Base-by-base conservation (phyloP, 495 filamentous ascomycete genomes). In the Xylaria flabelliformis region DNA sequence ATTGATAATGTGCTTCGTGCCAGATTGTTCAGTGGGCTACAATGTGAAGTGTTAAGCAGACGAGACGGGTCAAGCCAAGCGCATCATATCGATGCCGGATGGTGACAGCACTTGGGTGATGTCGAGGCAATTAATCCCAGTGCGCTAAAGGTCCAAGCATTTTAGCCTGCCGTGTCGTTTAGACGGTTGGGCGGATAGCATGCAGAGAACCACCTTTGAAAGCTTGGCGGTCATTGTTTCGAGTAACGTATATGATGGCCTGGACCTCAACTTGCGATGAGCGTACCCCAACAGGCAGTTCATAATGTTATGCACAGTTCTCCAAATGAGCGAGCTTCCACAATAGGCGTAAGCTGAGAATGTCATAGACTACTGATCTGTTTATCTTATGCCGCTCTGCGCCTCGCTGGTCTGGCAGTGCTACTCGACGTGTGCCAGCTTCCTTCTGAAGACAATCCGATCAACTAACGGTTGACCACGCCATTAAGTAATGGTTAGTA, bases 131-230 rank as follows among this genome's bases (percentile, higher is more conserved):
- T 72, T 64, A 65, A 58, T 42, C 34, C 26, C 46, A 39, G 65
- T 32, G 44, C 41, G 69, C 50, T 46, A 56, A 56, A 58, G 66
- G 68, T 51, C 63, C 50, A 73, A 41, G 50, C 72, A 64, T 74
- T 78, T 78, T 78, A 78, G 76, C 76, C 76, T 76, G 63, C 66
- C 61, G 67, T 62, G 56, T 67, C 41, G 46, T 44, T 12, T 39
- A 19, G 65, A 41, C 34, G 3, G 10, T 46, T 64, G 61, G 61
- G 34, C 15, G n/a, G 19, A 44, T 39, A 17, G 36, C n/a, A 39
- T 29, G 39, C 39, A 46, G 61, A 64, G 29, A 8, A 21, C 36
- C 36, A n/a, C 36, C 5, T 17, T 17, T 7, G 13, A 44, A 64
- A 15, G 39, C 61, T 64, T 9, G 61, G 58, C 58, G 19, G 34